Evolutionary conservation across 352 stramenopile genomes (phyloP), one percentile per base, ranked within the genome.

Genomic region (Pythium phragmiticola): DNA sequence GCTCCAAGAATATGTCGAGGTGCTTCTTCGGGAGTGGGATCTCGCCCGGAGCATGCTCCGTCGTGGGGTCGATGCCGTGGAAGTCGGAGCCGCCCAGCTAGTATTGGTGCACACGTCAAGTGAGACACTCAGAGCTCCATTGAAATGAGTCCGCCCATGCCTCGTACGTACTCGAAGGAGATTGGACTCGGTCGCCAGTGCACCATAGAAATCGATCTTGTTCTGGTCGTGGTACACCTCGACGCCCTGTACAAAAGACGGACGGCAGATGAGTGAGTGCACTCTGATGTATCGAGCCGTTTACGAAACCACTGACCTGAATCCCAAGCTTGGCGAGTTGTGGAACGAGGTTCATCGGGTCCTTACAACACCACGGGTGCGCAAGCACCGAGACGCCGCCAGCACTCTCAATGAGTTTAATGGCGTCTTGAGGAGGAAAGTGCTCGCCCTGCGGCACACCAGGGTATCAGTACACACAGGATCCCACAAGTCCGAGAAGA

Each of bases 341-440:
- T 11, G 84, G 82, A 17, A 95, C 69, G 9, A 93, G 63, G 4
- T 75, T 80, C 30, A 93, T 76, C 9, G 84, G 84, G 47, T 93
- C 82, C 63, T 93, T 95, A 63, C 82, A 95, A 56, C 84, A 93
- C 86, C 86, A 95, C 19, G 86, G 86, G 53, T 95, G 86, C 0
- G 86, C 86, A n/a, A 95, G 74, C 53, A 95, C 80, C 0, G 86
- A 94, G 13, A 95, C 73, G 3, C 86, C 86, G 12, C 86, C 86
- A 17, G 82, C 80, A 33, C 81, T 88, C 16, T 87, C 82, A 57
- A 95, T 95, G 46, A 95, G 76, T 55, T 91, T 89, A 65, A 95
- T 92, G 4, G 86, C 86, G 59, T 93, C 80, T 68, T 92, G 79
- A n/a, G 86, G 86, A 8, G 86, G 86, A 49, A 93, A 95, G 47